phyloP scores from a whole-genome alignment of 2,329 filamentous ascomycete genomes.

The Venturia effusa region DNA sequence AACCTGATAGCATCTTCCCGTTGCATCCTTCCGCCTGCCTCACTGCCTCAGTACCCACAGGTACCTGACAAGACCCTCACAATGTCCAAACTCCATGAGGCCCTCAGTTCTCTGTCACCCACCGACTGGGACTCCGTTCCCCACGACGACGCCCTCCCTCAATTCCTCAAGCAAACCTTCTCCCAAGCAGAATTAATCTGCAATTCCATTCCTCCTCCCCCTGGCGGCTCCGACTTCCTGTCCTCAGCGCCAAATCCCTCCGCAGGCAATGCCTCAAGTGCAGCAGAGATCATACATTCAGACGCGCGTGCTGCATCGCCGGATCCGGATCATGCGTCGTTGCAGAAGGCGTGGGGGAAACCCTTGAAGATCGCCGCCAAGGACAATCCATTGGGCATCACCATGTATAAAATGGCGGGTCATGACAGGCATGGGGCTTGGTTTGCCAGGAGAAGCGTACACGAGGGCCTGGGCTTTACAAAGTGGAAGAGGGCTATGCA shows the following conservation, averaged over 20 bases:
- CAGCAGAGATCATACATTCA: constrained; percentile 43
- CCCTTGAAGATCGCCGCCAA: constrained; percentile 60
- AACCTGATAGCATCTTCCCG: background rate
- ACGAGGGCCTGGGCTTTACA: constrained; percentile 65
- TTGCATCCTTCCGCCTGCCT: background rate
- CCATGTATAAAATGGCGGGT: constrained; percentile 66
- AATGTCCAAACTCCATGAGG: constrained; percentile 35
- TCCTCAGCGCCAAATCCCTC: constrained; percentile 21
- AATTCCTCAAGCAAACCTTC: constrained; percentile 31
- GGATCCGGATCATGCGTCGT: constrained; percentile 34
- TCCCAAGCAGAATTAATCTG: constrained; percentile 57
- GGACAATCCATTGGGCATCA: constrained; percentile 66
- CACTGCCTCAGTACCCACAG: background rate
- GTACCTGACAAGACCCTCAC: constrained; percentile 7
- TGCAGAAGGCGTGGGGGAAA: constrained; percentile 80
- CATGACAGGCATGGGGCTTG: constrained; percentile 78
- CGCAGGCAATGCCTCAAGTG: constrained; percentile 34
- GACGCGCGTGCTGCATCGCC: constrained; percentile 39
- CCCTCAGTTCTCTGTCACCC: constrained; percentile 32
- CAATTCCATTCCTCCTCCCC: constrained; percentile 60
- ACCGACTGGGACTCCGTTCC: constrained; percentile 36
- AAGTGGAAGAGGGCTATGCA: constrained; percentile 69
- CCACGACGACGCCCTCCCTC: constrained; percentile 25
- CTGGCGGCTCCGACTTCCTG: constrained; percentile 33
- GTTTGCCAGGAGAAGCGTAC: constrained; percentile 79